Evolutionary conservation across 2,329 filamentous ascomycete species (phyloP), one percentile per base, ranked within the genome.

Genomic region (Sporothrix globosa): DNA sequence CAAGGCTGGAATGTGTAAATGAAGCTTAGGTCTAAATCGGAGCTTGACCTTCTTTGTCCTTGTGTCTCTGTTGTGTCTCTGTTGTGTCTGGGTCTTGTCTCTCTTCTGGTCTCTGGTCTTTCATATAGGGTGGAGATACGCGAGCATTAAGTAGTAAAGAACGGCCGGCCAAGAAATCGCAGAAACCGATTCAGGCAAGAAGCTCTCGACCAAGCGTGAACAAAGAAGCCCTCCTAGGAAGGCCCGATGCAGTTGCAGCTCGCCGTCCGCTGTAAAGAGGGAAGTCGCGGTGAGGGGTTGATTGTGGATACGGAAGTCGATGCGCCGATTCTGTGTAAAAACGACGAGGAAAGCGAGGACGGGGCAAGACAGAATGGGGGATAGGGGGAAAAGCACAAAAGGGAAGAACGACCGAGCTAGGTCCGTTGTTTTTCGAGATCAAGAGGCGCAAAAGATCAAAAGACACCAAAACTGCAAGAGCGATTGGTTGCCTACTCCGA

Each of bases 131-230:
- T 61, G 58, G 58, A 46, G 58, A 63, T 63, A 39, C n/a, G 11
- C 24, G 21, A n/a, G 58, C 58, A 46, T 46, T 63, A 63, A 63
- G 41, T 61, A 61, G 56, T 44, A 61, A 61, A 61, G 34, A 61
- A 19, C 56, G 56, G 56, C 19, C 4, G 34, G 44, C 24, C 34
- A 19, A 53, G n/a, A 53, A 24, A 53, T 34, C 5, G 34, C 34
- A 34, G 34, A 34, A 34, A 9, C 34, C n/a, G 56, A 24, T 44
- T 61, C 54, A 63, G 58, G 39, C 41, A 46, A 44, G 58, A 44
- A 19, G 11, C 58, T 19, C 27, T 14, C 3, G 21, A 24, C 1
- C 21, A 27, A 46, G n/a, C 41, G 6, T 21, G 11, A 17, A 39
- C 39, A 19, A 63, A 27, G 39, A 10, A 21, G 3, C 27, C 27